Evolutionary conservation across 176 grass and related monocot species (phyloP).

Genomic region (Cocos nucifera): DNA sequence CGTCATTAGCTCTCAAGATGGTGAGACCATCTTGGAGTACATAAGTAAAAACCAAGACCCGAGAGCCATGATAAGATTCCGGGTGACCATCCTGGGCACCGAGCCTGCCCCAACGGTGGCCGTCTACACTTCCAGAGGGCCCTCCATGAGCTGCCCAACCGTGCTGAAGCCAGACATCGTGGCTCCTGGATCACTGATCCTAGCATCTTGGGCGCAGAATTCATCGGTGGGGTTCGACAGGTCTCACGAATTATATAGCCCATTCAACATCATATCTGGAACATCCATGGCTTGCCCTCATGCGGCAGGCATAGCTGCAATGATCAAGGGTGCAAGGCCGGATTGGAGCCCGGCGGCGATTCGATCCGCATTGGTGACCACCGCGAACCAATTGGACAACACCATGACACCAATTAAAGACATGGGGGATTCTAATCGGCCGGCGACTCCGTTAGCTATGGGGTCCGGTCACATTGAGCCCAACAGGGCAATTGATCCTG

Average conservation of each 20-base stretch:
- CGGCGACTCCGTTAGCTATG: slow-evolving; percentile 44
- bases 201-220: slow-evolving; percentile 29
- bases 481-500: slow-evolving; percentile 60
- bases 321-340: slow-evolving; percentile 32
- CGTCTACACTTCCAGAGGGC: slow-evolving; percentile 40
- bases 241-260: slow-evolving; percentile 8
- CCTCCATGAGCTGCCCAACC: slow-evolving; percentile 30
- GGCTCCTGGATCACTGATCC: slow-evolving; percentile 36
- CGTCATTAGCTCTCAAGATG: neutral
- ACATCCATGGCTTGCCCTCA: slow-evolving; percentile 77
- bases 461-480: slow-evolving; percentile 60
- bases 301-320: slow-evolving; percentile 42
- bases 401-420: slow-evolving; percentile 30
- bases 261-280: slow-evolving; percentile 33
- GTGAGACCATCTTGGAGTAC: slow-evolving; percentile 10
- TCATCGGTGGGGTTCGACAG: slow-evolving; percentile 1
- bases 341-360: slow-evolving; percentile 67
- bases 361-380: slow-evolving; percentile 78
- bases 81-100: slow-evolving; percentile 39
- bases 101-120: slow-evolving; percentile 29
- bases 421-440: slow-evolving; percentile 3
- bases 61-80: neutral
- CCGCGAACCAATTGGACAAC: slow-evolving; percentile 39
- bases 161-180: slow-evolving; percentile 66
- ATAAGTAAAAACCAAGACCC: neutral